phyloP scores from a whole-genome alignment of 1,139 yeast genomes.

The Scheffersomyces segobiensis region DNA sequence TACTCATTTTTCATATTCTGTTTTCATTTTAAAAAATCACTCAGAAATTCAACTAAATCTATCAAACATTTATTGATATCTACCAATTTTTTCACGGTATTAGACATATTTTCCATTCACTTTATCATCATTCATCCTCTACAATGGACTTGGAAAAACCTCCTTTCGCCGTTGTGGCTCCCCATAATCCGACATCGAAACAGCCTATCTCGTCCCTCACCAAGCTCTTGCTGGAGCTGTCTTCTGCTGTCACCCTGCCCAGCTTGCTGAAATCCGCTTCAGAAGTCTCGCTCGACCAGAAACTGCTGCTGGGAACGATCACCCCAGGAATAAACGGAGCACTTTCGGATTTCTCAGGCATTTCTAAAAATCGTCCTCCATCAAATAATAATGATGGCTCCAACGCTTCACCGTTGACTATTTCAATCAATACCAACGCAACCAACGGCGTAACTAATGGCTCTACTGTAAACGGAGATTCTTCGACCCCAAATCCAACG shows the following conservation, averaged over 20 bases:
- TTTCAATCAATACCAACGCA: not conserved
- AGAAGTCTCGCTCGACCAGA: constrained; percentile 18
- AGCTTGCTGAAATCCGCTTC: constrained; percentile 26
- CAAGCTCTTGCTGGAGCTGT: constrained; percentile 41
- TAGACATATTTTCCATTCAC: not conserved
- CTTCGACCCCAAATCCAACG: constrained; percentile 6
- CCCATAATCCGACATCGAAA: constrained; percentile 6
- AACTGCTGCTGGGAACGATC: constrained; percentile 14
- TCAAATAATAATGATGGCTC: not conserved
- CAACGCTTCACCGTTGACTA: not conserved
- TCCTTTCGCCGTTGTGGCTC: constrained; percentile 6
- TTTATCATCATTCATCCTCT: not conserved
- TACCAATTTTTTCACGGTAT: not conserved
- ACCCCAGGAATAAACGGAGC: constrained; percentile 7
- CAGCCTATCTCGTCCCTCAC: constrained; percentile 41
- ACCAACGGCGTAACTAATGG: not conserved
- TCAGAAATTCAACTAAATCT: not conserved
- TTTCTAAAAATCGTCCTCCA: not conserved
- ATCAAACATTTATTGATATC: not conserved
- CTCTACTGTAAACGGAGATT: not conserved
- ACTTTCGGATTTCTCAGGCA: not conserved
- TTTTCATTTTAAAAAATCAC: too few species aligned
- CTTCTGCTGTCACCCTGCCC: constrained; percentile 28
- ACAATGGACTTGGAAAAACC: constrained; percentile 11
- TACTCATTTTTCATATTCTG: not conserved